Evolutionary conservation across 805 yeast species (phyloP).

Genomic region (Sugiyamaella boreocaroliniensis): DNA sequence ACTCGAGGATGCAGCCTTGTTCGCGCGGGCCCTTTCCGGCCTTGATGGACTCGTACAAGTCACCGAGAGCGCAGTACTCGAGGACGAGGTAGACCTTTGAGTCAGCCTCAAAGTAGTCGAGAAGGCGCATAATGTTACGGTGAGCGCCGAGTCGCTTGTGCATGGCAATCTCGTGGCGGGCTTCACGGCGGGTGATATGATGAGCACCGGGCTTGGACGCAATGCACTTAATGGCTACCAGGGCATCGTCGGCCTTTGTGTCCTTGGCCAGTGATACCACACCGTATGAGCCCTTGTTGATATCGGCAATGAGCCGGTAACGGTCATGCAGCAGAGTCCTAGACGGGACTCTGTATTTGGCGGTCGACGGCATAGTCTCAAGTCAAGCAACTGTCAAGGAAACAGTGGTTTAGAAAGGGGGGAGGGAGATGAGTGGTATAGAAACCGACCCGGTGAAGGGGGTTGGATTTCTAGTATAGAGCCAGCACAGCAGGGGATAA

Average conservation of each 20-base stretch:
- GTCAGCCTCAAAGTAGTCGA: constrained; percentile 59
- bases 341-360: neutral
- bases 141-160: constrained; percentile 73
- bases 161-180: constrained; percentile 52
- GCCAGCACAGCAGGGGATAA: too few relatives aligned
- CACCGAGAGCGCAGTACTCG: constrained; percentile 85
- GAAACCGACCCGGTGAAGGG: too few relatives aligned
- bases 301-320: constrained; percentile 52
- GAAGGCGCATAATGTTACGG: constrained; percentile 70
- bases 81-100: constrained; percentile 55
- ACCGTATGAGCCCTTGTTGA: constrained; percentile 92
- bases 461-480: too few relatives aligned
- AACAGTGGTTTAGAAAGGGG: too few relatives aligned
- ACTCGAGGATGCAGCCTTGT: constrained; percentile 35
- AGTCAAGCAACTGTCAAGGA: too few relatives aligned
- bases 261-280: constrained; percentile 84
- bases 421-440: too few relatives aligned
- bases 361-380: neutral
- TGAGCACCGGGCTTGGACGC: constrained; percentile 2
- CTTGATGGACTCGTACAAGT: constrained; percentile 78
- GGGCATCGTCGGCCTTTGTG: constrained; percentile 34
- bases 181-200: constrained; percentile 15
- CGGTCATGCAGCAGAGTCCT: constrained; percentile 34
- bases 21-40: constrained; percentile 48
- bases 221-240: constrained; percentile 83